Evolutionary conservation across 202 grass and related monocot genomes (phyloP), one percentile per base, ranked within the genome.

Genomic region (Panicum virgatum): DNA sequence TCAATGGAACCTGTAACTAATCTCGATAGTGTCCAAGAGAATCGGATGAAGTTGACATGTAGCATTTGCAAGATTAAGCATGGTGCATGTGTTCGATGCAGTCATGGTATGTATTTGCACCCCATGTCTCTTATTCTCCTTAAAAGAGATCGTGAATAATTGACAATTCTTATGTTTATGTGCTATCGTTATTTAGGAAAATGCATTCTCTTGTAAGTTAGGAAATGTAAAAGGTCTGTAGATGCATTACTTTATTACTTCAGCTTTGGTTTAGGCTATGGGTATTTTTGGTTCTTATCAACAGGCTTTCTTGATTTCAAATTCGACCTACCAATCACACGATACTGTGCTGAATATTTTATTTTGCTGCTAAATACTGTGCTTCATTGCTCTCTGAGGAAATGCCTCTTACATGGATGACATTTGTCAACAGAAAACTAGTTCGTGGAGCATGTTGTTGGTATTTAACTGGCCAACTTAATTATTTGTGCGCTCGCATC

Each of bases 61-160:
- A 93, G 74, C n/a, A 88, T 99, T 40, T 99, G 96, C 81, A 99
- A 99, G 83, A 79, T 96, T 70, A 99, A 94, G 87, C 85, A 94
- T 82, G 96, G 96, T 76, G 93, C 86, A 76, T 99, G 96, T 71
- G 34, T 99, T 57, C 89, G 96, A 60, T 99, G 96, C 75, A 99
- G 93, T 82, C 96, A 99, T 91, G 96, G 96, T 99, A 94, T 89
- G 80, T 70, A 57, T 84, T 85, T 84, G 51, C 13, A 69, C 50
- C 34, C 76, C 32, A 61, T 54, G 57, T 79, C 51, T 81, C 82
- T 18, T 19, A 10, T 15, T 48, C 16, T 27, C 18, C 44, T 74
- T 69, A 50, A 69, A 38, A 27, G 32, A 46, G 61, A 66, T 67
- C 69, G 66, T 65, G 66, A 40, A 84, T 29, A n/a, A 54, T 66